A percentile compares a stretch with the other conserved stretches of the same genome.
Evolutionary conservation across 2,329 filamentous ascomycete genomes (phyloP).

Genomic region (Fusarium concolor): DNA sequence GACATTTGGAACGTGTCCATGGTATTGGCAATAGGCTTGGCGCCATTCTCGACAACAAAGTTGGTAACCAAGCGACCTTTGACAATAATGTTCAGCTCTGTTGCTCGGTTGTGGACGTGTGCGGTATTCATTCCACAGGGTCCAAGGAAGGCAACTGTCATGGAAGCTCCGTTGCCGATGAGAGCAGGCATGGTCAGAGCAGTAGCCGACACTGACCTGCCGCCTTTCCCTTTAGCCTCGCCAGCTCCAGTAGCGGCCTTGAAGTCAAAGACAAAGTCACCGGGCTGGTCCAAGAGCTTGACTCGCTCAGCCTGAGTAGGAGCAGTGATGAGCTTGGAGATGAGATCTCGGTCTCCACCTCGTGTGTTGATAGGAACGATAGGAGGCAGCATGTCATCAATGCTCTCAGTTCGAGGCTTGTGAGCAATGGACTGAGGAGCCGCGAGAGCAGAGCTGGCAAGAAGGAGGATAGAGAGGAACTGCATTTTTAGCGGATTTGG

Average conservation of each 20-base stretch:
- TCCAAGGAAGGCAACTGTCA: slow-evolving; percentile 17
- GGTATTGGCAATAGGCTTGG: slow-evolving; percentile 52
- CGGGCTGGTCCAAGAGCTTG: slow-evolving; percentile 39
- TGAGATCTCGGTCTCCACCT: slow-evolving; percentile 42
- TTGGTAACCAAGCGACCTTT: slow-evolving; percentile 22
- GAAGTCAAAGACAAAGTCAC: slow-evolving; percentile 21
- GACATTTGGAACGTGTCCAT: slow-evolving; percentile 57
- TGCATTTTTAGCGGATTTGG: neutral
- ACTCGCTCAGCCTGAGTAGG: slow-evolving; percentile 50
- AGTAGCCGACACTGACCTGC: slow-evolving; percentile 12
- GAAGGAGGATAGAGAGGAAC: neutral
- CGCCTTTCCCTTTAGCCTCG: slow-evolving; percentile 4
- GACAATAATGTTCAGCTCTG: slow-evolving; percentile 17
- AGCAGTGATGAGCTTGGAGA: slow-evolving; percentile 46
- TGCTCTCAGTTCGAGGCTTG: slow-evolving; percentile 4
- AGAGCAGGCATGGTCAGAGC: slow-evolving; percentile 22
- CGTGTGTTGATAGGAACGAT: slow-evolving; percentile 27
- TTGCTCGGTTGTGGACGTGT: slow-evolving; percentile 17
- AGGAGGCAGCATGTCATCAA: slow-evolving; percentile 18
- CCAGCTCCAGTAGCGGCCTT: neutral
- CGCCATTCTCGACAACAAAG: slow-evolving; percentile 6
- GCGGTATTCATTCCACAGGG: slow-evolving; percentile 26
- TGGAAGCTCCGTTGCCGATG: slow-evolving; percentile 18
- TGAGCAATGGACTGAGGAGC: slow-evolving; percentile 9
- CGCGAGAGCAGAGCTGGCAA: slow-evolving; percentile 13